Conservation (phyloP, 306 rosid species). For the Ormosia semicastrata region DNA sequence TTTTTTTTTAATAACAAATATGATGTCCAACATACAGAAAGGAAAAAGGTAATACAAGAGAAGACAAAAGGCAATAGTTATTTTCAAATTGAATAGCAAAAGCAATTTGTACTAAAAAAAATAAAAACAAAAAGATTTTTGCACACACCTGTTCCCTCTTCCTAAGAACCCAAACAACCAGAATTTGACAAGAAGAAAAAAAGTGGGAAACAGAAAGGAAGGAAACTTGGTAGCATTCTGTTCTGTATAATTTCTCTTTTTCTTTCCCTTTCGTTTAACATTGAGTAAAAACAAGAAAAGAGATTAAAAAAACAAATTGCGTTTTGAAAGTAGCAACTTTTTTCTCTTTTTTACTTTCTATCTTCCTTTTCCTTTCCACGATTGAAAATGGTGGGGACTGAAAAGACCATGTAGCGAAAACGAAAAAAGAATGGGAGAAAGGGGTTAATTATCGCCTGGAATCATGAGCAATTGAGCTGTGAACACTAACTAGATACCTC, state of each 20-base stretch:
- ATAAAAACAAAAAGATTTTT: neutral
- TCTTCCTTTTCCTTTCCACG: neutral
- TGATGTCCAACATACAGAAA: neutral
- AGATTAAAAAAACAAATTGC: too few species aligned
- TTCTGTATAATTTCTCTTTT: neutral
- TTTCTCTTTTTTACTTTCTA: neutral
- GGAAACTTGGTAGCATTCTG: neutral
- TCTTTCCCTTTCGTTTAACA: neutral
- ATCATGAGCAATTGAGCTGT: neutral
- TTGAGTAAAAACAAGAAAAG: neutral
- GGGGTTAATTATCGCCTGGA: neutral
- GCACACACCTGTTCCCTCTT: neutral
- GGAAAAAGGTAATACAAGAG: neutral
- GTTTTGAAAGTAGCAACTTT: neutral
- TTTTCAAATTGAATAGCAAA: too few species aligned
- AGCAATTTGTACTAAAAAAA: too few species aligned
- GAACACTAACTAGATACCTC: neutral
- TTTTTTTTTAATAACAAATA: neutral
- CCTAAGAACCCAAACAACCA: neutral
- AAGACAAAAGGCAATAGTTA: neutral
- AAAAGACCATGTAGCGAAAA: neutral
- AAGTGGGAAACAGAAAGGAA: neutral
- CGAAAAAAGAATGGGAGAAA: neutral
- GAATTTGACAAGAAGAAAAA: neutral
- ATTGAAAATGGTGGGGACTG: slow-evolving; percentile 18